Evolutionary conservation across 2,329 filamentous ascomycete species (phyloP).

Genomic region (Alternaria sp.): DNA sequence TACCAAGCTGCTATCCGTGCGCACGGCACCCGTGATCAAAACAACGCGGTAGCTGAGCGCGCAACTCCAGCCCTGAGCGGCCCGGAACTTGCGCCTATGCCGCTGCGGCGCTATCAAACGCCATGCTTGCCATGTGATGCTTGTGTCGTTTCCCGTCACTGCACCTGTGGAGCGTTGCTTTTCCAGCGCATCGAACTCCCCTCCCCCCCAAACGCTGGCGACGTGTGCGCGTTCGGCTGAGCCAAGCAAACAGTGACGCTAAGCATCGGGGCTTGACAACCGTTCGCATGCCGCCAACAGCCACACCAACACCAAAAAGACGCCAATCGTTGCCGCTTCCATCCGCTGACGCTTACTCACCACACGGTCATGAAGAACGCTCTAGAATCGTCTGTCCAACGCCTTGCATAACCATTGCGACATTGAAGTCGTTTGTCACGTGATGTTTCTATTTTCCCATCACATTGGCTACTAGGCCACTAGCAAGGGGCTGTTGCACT

Average conservation of each 20-base stretch:
- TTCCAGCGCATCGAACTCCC: neutral
- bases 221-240: neutral
- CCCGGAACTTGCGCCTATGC: neutral
- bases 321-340: conserved; percentile 24
- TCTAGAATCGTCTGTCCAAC: neutral
- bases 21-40: conserved; percentile 13
- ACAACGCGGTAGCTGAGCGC: conserved; percentile 9
- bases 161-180: neutral
- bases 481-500: no score
- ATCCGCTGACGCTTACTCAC: conserved; percentile 5
- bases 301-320: conserved; percentile 17
- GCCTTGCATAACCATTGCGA: neutral
- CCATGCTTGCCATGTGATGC: neutral
- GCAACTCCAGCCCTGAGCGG: neutral
- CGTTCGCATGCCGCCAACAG: conserved; percentile 26
- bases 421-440: neutral
- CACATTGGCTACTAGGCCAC: neutral
- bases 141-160: neutral
- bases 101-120: neutral
- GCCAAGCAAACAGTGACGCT: conserved; percentile 27
- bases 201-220: neutral
- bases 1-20: conserved; percentile 20
- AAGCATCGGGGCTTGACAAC: conserved; percentile 14
- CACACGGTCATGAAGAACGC: neutral
- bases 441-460: neutral